phyloP scores from a whole-genome alignment of 176 grass and related monocot species.

The Paspalum vaginatum region DNA sequence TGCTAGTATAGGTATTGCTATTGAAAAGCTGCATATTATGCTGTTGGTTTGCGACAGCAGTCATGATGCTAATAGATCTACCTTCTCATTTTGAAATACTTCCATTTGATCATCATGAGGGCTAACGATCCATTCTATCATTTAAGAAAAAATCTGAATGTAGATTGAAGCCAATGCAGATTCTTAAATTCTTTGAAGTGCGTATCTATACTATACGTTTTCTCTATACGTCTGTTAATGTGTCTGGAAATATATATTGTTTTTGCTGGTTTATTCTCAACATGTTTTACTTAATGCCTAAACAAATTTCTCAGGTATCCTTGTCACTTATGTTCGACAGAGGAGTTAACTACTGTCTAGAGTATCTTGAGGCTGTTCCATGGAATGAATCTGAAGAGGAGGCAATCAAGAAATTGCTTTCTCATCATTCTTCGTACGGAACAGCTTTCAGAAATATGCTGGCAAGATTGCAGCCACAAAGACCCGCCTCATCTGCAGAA shows the following conservation, averaged over 20 bases:
- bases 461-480: conserved; percentile 55
- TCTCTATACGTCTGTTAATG: conserved; percentile 14
- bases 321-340: conserved; percentile 87
- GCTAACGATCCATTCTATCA: neutral
- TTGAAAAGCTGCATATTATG: neutral
- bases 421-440: conserved; percentile 53
- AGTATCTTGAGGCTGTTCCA: conserved; percentile 83
- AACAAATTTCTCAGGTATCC: conserved; percentile 72
- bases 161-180: conserved; percentile 15
- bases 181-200: conserved; percentile 16
- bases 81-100: neutral
- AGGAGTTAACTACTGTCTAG: conserved; percentile 69
- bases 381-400: conserved; percentile 90
- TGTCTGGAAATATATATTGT: neutral
- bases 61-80: neutral
- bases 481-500: conserved; percentile 50
- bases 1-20: neutral
- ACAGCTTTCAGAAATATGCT: conserved; percentile 52
- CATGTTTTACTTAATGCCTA: conserved; percentile 26
- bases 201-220: conserved; percentile 1
- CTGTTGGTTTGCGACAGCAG: conserved; percentile 11
- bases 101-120: neutral
- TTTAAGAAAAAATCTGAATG: neutral
- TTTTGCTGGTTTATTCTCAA: neutral
- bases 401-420: conserved; percentile 64